Conservation (phyloP, 2,329 filamentous ascomycete genomes). For the Fusarium secorum region DNA sequence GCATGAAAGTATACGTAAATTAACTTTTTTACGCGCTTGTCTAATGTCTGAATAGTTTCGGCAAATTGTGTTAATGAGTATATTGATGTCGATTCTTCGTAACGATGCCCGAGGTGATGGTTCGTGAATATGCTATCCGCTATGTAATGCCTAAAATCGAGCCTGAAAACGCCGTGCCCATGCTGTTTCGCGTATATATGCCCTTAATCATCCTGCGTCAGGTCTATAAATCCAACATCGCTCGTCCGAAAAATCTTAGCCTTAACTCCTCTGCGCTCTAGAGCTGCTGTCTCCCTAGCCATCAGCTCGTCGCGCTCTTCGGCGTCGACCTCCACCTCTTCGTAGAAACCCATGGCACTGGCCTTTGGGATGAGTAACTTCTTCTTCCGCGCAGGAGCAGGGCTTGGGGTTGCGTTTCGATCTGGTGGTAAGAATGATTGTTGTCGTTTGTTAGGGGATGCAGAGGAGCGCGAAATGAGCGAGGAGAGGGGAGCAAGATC, state of each 20-base stretch:
- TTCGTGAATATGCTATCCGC: conserved; percentile 3
- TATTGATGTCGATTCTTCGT: neutral
- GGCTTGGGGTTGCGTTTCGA: conserved; percentile 17
- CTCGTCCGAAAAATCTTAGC: conserved; percentile 41
- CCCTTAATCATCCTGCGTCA: conserved; percentile 43
- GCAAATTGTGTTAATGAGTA: neutral
- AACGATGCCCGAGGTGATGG: neutral
- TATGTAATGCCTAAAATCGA: conserved; percentile 19
- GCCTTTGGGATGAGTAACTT: conserved; percentile 51
- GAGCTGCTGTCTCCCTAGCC: conserved; percentile 29
- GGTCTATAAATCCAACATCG: conserved; percentile 47
- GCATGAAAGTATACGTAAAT: neutral
- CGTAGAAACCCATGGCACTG: conserved; percentile 51
- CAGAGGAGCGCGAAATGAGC: conserved; percentile 3
- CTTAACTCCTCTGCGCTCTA: conserved; percentile 21
- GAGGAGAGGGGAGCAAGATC: conserved; percentile 29
- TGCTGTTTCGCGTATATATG: neutral
- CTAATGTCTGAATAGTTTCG: neutral
- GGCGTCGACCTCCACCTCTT: conserved; percentile 42
- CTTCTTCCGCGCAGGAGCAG: conserved; percentile 44
- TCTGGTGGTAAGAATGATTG: neutral
- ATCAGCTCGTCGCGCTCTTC: conserved; percentile 40
- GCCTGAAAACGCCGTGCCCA: conserved; percentile 5
- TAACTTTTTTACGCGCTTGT: neutral
- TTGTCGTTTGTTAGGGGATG: conserved; percentile 17